Evolutionary conservation across 2,329 filamentous ascomycete genomes (phyloP), one percentile per base, ranked within the genome.

Genomic region (Fusarium neocosmosporiellum): DNA sequence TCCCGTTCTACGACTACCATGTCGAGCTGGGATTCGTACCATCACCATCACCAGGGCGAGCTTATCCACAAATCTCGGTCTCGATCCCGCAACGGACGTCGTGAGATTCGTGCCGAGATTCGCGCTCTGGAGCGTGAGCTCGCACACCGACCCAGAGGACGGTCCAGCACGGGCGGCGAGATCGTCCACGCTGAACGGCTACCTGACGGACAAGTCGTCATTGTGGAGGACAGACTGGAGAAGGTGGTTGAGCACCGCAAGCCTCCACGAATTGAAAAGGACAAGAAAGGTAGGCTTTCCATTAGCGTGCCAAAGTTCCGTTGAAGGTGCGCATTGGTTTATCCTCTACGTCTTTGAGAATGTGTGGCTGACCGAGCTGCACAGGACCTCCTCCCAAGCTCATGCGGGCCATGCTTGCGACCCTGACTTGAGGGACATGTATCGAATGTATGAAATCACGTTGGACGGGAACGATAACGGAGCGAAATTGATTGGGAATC

Each of bases 261-360:
- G 80, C 89, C 89, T 62, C 86, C 93, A 71, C 87, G 92, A 76
- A 90, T 98, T 78, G 93, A 94, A 84, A 94, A 93, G 87, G 94
- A 98, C 85, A 92, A 92, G 87, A 96, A 94, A 95, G 95, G 95
- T 97, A 96, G 92, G 93, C 91, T 96, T 90, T 90, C 91, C 87
- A 91, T 95, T 85, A 93, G 93, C 86, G 89, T 94, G 83, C 93
- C 93, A 79, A 90, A 91, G 85, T 88, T 90, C 83, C 89, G 86
- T 83, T 88, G 84, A 87, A 87, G 85, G 86, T 87, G 84, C 81
- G 86, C 81, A 77, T 77, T 77, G 70, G 50, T 77, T 73, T 74
- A 74, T 61, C 61, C 60, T 63, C 62, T 68, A 46, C 60, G 36
- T 59, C 61, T 64, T 64, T 69, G 53, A 64, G 72, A 72, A 62